Base-by-base conservation (phyloP, 2,329 filamentous ascomycete species). In the Anisogramma anomala region DNA sequence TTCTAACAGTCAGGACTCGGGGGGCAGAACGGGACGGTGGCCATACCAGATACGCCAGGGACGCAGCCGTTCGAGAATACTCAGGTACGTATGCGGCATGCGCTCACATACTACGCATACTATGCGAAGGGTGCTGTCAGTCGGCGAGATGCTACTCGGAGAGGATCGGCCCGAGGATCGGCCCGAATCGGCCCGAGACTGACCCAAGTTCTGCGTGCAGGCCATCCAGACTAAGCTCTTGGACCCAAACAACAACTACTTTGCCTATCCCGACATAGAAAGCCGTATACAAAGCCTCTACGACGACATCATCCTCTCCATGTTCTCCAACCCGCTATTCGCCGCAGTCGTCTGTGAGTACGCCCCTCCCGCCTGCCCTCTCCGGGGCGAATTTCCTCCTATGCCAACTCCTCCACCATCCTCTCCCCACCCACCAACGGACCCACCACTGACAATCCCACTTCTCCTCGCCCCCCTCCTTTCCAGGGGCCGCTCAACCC, bases 191-290 rank as follows among this genome's bases (percentile, higher is more conserved):
- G 22, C 5, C 22, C 22, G 9, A 23, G 22, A 23, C 22, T 23
- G 22, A 23, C 22, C 5, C 55, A 62, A 3, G 57, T 6, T 23
- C 9, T 9, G 22, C 9, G n/a, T 9, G 9, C 22, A 23, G 22
- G 22, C 63, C 14, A 55, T 63, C 6, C 62, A 64, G 43, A 69
- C 66, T 1, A 56, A 57, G n/a, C 54, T 71, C 1, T 54, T 69
- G 14, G 53, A 63, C 48, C 54, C 46, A 17, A 33, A 48, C 2
- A 57, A 49, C 5, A 57, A 59, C 28, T 60, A 54, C 41, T 55
- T 62, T 18, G 51, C 58, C 2, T 48, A 49, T 9, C 28, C 51
- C 1, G 47, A 61, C 26, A 46, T 65, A 4, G 35, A 43, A 13
- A n/a, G 47, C 0, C 41, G 48, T 7, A 46, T 65, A 19, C 54